Evolutionary conservation across 176 grass and related monocot species (phyloP), one percentile per base, ranked within the genome.

Genomic region (Paspalum vaginatum): DNA sequence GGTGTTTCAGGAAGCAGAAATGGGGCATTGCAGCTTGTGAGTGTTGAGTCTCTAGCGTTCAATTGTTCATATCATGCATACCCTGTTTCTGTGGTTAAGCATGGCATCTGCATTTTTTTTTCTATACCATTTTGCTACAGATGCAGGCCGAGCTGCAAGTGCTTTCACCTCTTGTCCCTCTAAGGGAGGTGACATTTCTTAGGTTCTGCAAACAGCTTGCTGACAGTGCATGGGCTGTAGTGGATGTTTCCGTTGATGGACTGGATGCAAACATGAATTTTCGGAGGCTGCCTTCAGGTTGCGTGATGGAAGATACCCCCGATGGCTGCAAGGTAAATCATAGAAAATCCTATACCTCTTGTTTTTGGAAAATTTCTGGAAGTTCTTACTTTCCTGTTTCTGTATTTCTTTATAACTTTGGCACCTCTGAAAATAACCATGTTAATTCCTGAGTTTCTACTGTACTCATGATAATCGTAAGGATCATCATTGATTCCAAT

Each of bases 21-120:
- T 80, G 96, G 96, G 79, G 88, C 88, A 81, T 81, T 99, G 75
- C 88, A 89, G 56, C 92, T 99, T 72, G 96, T 99, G 87, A 99
- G 96, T 91, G 67, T 18, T 61, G 44, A 81, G 70, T 68, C 40
- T 54, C 12, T 32, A 15, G 6, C 52, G 41, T 66, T 15, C 37
- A 17, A 53, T 66, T n/a, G n/a, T 32, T 22, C 37, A 18, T 61
- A 38, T 47, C 22, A 39, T 17, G 10, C 47, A 47, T 69, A 56
- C 50, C 14, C 5, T 85, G 37, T 58, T 44, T 13, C 17, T 70
- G 37, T 51, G 66, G 47, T 45, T 68, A 48, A 47, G 3, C 42
- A 57, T 14, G 48, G 13, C 11, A 26, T 70, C 50, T 73, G 21
- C 72, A 2, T 53, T 16, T 79, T 88, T 79, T 88, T 69, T 1